Evolutionary conservation across 805 yeast species (phyloP).

Genomic region (Tetrapisispora arboricola): DNA sequence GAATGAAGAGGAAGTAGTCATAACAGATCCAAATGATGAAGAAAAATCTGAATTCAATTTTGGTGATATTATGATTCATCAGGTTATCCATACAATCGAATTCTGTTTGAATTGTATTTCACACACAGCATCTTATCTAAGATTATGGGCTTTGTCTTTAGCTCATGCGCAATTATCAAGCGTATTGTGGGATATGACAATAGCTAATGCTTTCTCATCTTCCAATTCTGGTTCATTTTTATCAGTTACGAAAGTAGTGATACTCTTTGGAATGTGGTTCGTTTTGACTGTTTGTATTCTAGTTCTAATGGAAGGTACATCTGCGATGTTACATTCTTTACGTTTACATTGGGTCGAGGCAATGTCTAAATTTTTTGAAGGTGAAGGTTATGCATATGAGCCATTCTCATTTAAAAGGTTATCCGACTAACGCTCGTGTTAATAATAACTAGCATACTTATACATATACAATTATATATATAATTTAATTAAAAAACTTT

Average conservation of each 20-base stretch:
- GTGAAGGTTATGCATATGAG: conserved; percentile 84
- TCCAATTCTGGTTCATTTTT: conserved; percentile 37
- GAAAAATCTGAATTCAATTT: conserved; percentile 40
- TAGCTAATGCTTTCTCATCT: conserved; percentile 61
- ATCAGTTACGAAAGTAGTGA: conserved; percentile 67
- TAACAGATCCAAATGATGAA: conserved; percentile 35
- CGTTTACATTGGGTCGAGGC: conserved; percentile 99
- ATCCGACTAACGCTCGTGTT: background rate
- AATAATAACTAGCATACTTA: background rate
- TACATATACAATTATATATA: too few species aligned
- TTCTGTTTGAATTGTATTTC: conserved; percentile 94
- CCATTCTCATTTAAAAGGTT: conserved; percentile 60
- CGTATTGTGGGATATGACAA: conserved; percentile 96
- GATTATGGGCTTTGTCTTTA: conserved; percentile 93
- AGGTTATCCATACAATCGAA: conserved; percentile 94
- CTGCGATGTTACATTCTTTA: conserved; percentile 97
- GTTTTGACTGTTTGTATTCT: conserved; percentile 79
- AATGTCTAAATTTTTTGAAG: conserved; percentile 95
- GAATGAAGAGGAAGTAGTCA: conserved; percentile 32
- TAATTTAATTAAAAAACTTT: too few species aligned
- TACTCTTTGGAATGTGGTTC: conserved; percentile 92
- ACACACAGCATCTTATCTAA: conserved; percentile 94
- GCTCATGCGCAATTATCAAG: conserved; percentile 94
- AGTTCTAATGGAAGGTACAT: conserved; percentile 97
- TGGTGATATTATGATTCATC: conserved; percentile 94